These are phyloP conservation scores for Gonapodya prolifera DNA, from an alignment of 192 early-diverging fungal species.

Conservation along the genomic window DNA sequence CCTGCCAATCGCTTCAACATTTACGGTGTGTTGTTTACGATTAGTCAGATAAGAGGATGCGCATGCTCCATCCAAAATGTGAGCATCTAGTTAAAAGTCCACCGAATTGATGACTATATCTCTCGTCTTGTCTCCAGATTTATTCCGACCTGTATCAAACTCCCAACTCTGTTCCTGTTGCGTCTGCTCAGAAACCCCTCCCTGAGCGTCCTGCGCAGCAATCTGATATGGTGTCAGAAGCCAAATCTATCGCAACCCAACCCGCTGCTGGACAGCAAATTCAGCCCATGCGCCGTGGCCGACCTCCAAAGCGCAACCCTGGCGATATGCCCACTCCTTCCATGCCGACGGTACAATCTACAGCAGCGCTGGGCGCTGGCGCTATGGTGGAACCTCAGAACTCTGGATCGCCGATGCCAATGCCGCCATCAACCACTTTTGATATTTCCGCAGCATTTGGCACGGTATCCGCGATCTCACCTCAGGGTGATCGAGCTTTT, in stretches of 20 bases:
- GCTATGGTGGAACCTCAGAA: background rate
- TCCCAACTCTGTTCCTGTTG: slow-evolving; percentile 11
- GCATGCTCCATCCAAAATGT: slow-evolving; percentile 55
- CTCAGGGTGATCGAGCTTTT: background rate
- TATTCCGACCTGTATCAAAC: slow-evolving; percentile 16
- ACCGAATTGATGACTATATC: slow-evolving; percentile 9
- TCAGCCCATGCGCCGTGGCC: slow-evolving; percentile 81
- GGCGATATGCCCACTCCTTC: background rate
- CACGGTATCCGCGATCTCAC: background rate
- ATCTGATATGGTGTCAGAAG: slow-evolving; percentile 17
- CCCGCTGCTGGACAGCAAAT: slow-evolving; percentile 21
- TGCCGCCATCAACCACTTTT: background rate
- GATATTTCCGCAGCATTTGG: background rate
- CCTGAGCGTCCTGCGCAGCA: slow-evolving; percentile 14
- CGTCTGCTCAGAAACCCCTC: background rate
- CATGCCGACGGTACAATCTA: background rate
- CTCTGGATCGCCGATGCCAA: background rate
- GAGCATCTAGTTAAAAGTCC: slow-evolving; percentile 10
- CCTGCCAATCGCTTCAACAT: slow-evolving; percentile 64
- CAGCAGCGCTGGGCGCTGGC: background rate
- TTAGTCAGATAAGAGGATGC: slow-evolving; percentile 46
- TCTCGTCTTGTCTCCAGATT: slow-evolving; percentile 2
- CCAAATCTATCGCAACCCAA: slow-evolving; percentile 17
- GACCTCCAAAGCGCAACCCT: slow-evolving; percentile 29
- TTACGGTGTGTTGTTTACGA: slow-evolving; percentile 55